Percentiles rank a stretch among this genome's conserved stretches.
Conservation (phyloP, 2,329 filamentous ascomycete species). For the Sodiomyces alkalinus region DNA sequence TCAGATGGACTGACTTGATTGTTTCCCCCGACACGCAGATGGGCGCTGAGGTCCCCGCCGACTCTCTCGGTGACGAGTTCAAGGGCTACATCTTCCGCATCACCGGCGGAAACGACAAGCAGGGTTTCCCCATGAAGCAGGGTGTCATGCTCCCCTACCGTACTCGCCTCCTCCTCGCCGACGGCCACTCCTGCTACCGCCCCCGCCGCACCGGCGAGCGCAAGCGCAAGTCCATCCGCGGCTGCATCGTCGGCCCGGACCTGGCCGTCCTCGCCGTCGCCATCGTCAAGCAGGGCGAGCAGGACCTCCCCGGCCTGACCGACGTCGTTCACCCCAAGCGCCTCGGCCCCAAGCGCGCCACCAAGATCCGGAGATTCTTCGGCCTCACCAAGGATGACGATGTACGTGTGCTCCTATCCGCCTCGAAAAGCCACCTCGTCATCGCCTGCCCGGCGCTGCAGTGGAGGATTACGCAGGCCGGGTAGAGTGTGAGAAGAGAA, state of each 20-base stretch:
- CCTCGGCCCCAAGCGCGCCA: conserved; percentile 97
- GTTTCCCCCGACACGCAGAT: conserved; percentile 39
- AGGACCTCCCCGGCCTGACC: conserved; percentile 88
- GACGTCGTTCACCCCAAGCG: conserved; percentile 98
- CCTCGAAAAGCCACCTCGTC: conserved; percentile 38
- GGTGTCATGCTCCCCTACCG: conserved; percentile 97
- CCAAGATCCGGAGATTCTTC: conserved; percentile 99
- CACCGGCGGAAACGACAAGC: conserved; percentile 99
- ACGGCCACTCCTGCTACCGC: conserved; percentile 99
- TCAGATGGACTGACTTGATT: conserved; percentile 17
- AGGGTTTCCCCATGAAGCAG: conserved; percentile 99
- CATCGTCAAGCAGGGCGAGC: conserved; percentile 96
- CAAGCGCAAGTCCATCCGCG: conserved; percentile 98
- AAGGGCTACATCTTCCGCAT: conserved; percentile 99
- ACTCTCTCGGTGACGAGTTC: conserved; percentile 97
- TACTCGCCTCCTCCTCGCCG: conserved; percentile 90
- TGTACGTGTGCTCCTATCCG: conserved; percentile 53
- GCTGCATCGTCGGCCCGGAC: conserved; percentile 96
- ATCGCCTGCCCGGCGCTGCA: conserved; percentile 53
- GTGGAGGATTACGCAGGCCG: conserved; percentile 26
- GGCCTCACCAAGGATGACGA: conserved; percentile 99
- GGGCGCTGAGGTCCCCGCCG: conserved; percentile 83
- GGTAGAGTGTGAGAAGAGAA: conserved; percentile 43
- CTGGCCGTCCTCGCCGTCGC: conserved; percentile 85
- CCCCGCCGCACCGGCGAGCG: conserved; percentile 94